Percentiles rank a stretch among this genome's conserved stretches.
These are phyloP conservation scores for Saccharomycopsis phalli DNA, from an alignment of 1,139 yeast genomes.

Conservation along the genomic window DNA sequence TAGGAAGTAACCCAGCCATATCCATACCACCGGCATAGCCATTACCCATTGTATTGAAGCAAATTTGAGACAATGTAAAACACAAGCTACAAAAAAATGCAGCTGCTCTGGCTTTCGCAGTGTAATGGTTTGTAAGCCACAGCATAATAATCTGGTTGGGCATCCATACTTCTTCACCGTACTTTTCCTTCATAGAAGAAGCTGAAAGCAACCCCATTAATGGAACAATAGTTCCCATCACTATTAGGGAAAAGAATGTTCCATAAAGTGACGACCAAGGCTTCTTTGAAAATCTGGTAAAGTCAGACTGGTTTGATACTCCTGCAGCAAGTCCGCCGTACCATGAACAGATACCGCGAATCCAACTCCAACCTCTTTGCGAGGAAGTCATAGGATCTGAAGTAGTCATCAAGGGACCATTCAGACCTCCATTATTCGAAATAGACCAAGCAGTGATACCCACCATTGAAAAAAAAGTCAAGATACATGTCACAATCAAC, in stretches of 20 bases:
- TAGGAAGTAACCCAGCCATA: slow-evolving; percentile 39
- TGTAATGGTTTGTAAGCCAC: slow-evolving; percentile 30
- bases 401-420: slow-evolving; percentile 31
- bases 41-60: slow-evolving; percentile 41
- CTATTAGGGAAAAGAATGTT: slow-evolving; percentile 29
- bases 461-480: slow-evolving; percentile 34
- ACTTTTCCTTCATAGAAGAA: slow-evolving; percentile 29
- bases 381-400: slow-evolving; percentile 24
- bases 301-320: slow-evolving; percentile 32
- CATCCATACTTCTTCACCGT: slow-evolving; percentile 33
- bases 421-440: slow-evolving; percentile 25
- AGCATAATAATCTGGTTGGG: slow-evolving; percentile 26
- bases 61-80: slow-evolving; percentile 38
- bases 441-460: slow-evolving; percentile 34
- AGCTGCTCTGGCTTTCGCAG: slow-evolving; percentile 37
- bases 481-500: slow-evolving; percentile 20
- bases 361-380: slow-evolving; percentile 33
- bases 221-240: slow-evolving; percentile 37
- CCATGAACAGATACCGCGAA: slow-evolving; percentile 35
- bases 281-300: slow-evolving; percentile 35
- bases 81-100: slow-evolving; percentile 38
- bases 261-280: slow-evolving; percentile 30
- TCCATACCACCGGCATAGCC: slow-evolving; percentile 49
- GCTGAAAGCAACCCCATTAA: slow-evolving; percentile 36
- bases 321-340: slow-evolving; percentile 32